phyloP scores from a whole-genome alignment of 108 stramenopile genomes.

The Mediolabrus comicus region DNA sequence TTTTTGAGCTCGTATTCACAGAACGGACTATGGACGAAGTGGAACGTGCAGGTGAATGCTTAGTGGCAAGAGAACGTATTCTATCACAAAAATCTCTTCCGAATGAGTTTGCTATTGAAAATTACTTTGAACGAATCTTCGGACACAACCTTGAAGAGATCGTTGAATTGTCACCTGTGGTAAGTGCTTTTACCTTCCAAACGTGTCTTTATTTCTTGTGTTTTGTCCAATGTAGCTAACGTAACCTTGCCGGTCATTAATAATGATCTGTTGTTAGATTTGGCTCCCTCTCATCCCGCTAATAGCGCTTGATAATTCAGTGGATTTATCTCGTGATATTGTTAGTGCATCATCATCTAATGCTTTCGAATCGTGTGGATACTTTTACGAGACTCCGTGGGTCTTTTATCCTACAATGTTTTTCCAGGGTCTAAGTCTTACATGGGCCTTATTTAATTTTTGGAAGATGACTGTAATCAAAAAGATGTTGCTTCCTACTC shows the following conservation, averaged over 20 bases:
- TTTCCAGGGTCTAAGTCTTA: conserved; percentile 1
- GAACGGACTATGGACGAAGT: conserved; percentile 1
- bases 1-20: background rate
- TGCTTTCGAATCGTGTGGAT: conserved; percentile 35
- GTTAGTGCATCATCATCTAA: conserved; percentile 33
- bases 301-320: conserved; percentile 34
- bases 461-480: conserved; percentile 44
- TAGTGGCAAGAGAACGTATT: conserved; percentile 38
- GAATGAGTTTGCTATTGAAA: conserved; percentile 24
- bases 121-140: conserved; percentile 42
- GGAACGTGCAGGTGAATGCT: conserved; percentile 25
- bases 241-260: too few species aligned
- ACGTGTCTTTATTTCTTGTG: too few species aligned
- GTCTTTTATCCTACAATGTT: conserved; percentile 24
- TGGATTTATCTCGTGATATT: conserved; percentile 33
- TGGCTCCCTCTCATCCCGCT: conserved; percentile 43
- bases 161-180: conserved; percentile 23
- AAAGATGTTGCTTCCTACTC: conserved; percentile 36
- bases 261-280: too few species aligned
- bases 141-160: conserved; percentile 43
- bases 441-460: conserved; percentile 43
- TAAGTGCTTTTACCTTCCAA: background rate
- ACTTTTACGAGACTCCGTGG: conserved; percentile 31
- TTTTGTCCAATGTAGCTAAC: too few species aligned
- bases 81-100: conserved; percentile 11